Evolutionary conservation across 2,329 filamentous ascomycete species (phyloP), one percentile per base, ranked within the genome.

Genomic region (Metarhizium anisopliae): DNA sequence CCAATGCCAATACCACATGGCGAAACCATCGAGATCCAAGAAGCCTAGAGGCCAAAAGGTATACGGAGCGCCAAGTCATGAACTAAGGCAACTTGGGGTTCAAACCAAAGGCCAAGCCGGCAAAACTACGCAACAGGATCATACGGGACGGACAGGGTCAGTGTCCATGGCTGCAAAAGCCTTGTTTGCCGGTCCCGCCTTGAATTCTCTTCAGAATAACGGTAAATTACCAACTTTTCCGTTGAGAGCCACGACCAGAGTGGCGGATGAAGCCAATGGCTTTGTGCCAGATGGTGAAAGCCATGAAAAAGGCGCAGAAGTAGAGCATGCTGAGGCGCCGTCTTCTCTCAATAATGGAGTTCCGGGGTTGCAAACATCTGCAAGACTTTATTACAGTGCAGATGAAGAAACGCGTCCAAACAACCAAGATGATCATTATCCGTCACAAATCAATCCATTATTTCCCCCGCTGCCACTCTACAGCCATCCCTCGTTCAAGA

Each of bases 381-480:
- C 11, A 40, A 40, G 13, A 14, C 38, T 16, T 4, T 5, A 5
- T 40, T 16, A 16, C 38, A 40, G 4, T 40, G 11, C 38, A 40
- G 11, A 11, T 5, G 50, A 30, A 43, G 38, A 43, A 32, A 16
- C 51, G 3, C 36, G 8, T 25, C 51, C 38, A 18, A 32, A 52
- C 16, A 18, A 7, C 25, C 10, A 16, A 13, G 7, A 49, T 67
- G 8, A 61, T 67, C 29, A 59, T 59, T 25, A 55, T 0, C 83
- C 84, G 1, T 84, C 84, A 7, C 80, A 83, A 3, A 92, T 89
- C 2, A 86, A 92, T 61, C 87, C 89, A 3, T 74, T 95, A 5
- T 96, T 96, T 61, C 91, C 91, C 6, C 89, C 90, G 2, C 70
- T 96, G 8, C 91, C 91, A 0, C 74, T 90, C 1, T 96, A 95